These are phyloP conservation scores for Phialemoniopsis sp. DNA, from an alignment of 2,329 filamentous ascomycete genomes.

Conservation along the genomic window DNA sequence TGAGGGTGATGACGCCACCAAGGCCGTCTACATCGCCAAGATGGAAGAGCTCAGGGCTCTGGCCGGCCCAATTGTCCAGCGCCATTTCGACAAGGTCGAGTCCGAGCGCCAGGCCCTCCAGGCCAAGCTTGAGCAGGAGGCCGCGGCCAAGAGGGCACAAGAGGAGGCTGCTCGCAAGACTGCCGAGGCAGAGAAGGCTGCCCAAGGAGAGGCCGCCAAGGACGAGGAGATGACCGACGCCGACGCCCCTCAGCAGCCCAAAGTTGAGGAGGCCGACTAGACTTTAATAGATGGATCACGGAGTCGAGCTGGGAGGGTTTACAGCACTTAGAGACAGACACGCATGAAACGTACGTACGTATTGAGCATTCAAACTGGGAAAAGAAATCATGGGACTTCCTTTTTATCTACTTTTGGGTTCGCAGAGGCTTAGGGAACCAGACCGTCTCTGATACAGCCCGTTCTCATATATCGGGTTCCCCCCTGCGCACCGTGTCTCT, in stretches of 20 bases:
- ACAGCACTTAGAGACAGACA: not conserved
- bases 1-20: constrained; percentile 90
- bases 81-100: constrained; percentile 93
- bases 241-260: constrained; percentile 42
- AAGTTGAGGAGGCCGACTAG: constrained; percentile 40
- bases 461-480: no score
- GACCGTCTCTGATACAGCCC: no score
- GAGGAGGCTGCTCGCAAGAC: constrained; percentile 53
- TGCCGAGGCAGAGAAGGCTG: constrained; percentile 44
- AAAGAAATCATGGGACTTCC: not conserved
- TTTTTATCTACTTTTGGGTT: no score
- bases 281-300: constrained; percentile 13
- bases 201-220: constrained; percentile 30
- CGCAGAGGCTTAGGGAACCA: no score
- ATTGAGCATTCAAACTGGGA: no score
- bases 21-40: constrained; percentile 91
- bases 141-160: constrained; percentile 66
- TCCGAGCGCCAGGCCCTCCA: constrained; percentile 75
- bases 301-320: not conserved
- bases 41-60: constrained; percentile 91
- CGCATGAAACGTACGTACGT: constrained; percentile 1
- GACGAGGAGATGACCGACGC: constrained; percentile 64
- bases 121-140: constrained; percentile 74
- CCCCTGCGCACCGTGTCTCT: no score
- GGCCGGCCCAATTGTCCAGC: constrained; percentile 86